A percentile compares a stretch with the other conserved stretches of the same genome.
These are phyloP conservation scores for Phanerodontia chrysosporium DNA, from an alignment of 768 basidiomycete species.

Conservation along the genomic window DNA sequence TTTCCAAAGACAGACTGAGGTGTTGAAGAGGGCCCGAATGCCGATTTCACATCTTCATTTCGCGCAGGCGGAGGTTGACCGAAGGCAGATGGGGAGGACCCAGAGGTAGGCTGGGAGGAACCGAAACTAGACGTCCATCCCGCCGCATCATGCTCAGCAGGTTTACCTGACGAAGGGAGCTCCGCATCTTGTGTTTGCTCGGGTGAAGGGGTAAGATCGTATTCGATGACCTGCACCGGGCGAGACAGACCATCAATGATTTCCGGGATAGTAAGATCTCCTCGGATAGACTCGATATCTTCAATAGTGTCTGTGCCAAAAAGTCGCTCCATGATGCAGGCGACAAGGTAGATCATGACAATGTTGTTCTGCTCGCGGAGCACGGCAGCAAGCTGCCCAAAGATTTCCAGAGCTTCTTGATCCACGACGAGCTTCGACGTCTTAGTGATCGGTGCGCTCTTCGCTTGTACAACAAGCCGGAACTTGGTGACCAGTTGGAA, in stretches of 20 bases:
- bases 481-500: conserved; percentile 82
- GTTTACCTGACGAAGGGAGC: conserved; percentile 18
- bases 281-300: conserved; percentile 64
- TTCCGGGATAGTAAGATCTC: conserved; percentile 50
- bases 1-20: conserved; percentile 18
- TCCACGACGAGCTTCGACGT: conserved; percentile 62
- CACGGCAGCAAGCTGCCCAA: conserved; percentile 54
- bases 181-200: conserved; percentile 12
- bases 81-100: conserved; percentile 30
- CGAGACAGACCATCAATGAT: conserved; percentile 60
- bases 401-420: conserved; percentile 61
- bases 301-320: conserved; percentile 81
- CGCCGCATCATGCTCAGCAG: conserved; percentile 19
- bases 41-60: conserved; percentile 1
- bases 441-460: conserved; percentile 72
- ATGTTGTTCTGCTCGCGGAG: conserved; percentile 62
- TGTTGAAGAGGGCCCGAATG: conserved; percentile 16
- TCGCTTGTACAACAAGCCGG: conserved; percentile 73
- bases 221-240: neutral
- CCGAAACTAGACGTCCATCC: conserved; percentile 32
- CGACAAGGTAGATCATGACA: conserved; percentile 82
- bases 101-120: conserved; percentile 1
- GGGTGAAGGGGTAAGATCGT: neutral
- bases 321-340: conserved; percentile 82
- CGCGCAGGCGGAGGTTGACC: neutral